A percentile compares a stretch with the other conserved stretches of the same genome.
These are phyloP conservation scores for Cytospora leucostoma DNA, from an alignment of 2,329 filamentous ascomycete genomes.

Conservation along the genomic window DNA sequence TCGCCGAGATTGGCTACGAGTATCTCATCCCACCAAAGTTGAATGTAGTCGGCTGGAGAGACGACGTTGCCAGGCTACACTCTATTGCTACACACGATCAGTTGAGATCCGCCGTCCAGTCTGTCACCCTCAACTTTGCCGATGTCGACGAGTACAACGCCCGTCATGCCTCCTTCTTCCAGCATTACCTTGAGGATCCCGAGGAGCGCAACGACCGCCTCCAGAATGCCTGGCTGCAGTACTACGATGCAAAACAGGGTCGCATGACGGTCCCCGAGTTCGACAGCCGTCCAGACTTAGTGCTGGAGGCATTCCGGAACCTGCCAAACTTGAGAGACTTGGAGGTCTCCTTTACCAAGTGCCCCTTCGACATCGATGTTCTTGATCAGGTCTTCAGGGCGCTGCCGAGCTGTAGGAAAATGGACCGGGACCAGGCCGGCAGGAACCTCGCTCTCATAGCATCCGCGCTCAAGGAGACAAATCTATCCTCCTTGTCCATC, in stretches of 20 bases:
- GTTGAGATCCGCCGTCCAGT: conserved; percentile 44
- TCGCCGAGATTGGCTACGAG: conserved; percentile 46
- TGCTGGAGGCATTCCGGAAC: conserved; percentile 43
- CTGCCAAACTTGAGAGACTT: conserved; percentile 45
- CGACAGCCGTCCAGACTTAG: conserved; percentile 38
- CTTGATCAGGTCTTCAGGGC: conserved; percentile 41
- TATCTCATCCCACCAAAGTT: conserved; percentile 46
- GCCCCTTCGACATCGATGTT: conserved; percentile 42
- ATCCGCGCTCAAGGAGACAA: conserved; percentile 40
- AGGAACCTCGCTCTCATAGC: conserved; percentile 44
- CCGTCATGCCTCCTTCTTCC: conserved; percentile 39
- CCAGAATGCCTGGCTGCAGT: conserved; percentile 40
- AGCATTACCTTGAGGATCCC: conserved; percentile 42
- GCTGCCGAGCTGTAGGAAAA: conserved; percentile 42
- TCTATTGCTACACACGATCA: conserved; percentile 46
- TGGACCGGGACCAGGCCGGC: conserved; percentile 42
- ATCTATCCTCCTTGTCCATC: conserved; percentile 42
- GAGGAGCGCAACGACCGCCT: conserved; percentile 41
- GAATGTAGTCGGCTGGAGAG: conserved; percentile 45
- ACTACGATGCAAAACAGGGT: conserved; percentile 40
- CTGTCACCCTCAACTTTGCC: conserved; percentile 49
- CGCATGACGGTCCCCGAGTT: conserved; percentile 40
- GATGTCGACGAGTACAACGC: conserved; percentile 45
- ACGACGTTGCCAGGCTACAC: conserved; percentile 48
- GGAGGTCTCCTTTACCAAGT: conserved; percentile 44